Evolutionary conservation across 1,284 basidiomycete genomes (phyloP), one percentile per base, ranked within the genome.

Genomic region (Cerrena zonata): DNA sequence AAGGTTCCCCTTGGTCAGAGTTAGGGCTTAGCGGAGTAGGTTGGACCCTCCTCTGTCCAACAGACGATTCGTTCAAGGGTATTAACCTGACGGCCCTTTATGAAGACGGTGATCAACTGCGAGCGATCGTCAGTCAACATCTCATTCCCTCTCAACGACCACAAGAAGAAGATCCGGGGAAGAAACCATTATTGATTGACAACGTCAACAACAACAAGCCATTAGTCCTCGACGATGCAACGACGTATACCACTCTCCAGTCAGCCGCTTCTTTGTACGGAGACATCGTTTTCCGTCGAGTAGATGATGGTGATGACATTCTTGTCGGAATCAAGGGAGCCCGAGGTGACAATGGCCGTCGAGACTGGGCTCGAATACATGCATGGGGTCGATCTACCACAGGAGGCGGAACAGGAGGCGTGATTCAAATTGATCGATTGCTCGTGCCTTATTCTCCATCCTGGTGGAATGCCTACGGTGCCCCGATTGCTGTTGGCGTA

Each of bases 11-110:
- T 5, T 85, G 80, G 80, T 76, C 75, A 7, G 74, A 81, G 21
- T 63, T 69, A 41, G 77, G 72, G 25, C 60, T 77, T 21, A 64
- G 68, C 25, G 70, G 76, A 54, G 66, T 72, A 44, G 74, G 89
- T 54, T 88, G 87, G 88, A 94, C 91, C 1, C 66, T 99, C 1
- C 76, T 99, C 3, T 91, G 89, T 58, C 96, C 96, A 1, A 85
- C 83, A 1, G 96, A 99, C 62, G 84, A 87, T 53, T 94, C 95
- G 0, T 96, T 98, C 75, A 87, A 92, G 57, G 73, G 79, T n/a
- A 69, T 90, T 62, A 95, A 99, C 67, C 69, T 98, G 45, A 93
- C 93, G 0, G 69, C 75, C 53, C 77, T 97, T 50, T 84, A 87
- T 54, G 74, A 78, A 24, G 78, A 93, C 62, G 59, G 69, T 3